Evolutionary conservation across 1,284 basidiomycete species (phyloP), one percentile per base, ranked within the genome.

Genomic region (Schizopora paradoxa): DNA sequence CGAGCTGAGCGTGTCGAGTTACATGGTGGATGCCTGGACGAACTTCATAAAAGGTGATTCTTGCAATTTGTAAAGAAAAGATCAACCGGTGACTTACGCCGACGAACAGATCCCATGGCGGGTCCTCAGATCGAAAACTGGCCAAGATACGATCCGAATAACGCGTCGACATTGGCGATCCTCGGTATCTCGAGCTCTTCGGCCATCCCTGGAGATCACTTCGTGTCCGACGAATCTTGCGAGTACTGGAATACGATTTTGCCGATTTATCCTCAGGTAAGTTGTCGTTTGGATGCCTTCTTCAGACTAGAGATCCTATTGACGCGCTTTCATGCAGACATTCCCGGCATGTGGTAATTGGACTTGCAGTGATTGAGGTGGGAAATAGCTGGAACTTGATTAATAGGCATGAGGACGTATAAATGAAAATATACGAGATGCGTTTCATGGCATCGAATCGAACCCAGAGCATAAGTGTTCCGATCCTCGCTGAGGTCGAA

Each of bases 11-110:
- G 59, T 70, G 6, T 70, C 68, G 8, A 61, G 68, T 51, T 54
- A 67, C 43, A 69, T 70, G 67, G 66, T 70, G 10, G 64, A 62
- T 14, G 69, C 67, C 4, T 72, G 69, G 69, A 67, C 67, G 7
- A 70, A 70, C 52, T 72, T 72, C 50, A 61, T 72, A 51, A 70
- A 70, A 59, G 62, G 69, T 69, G 41, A 62, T 60, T 14, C 23
- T 8, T 36, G 3, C 31, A 7, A 5, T 27, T 29, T 23, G 26
- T 6, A 14, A 32, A 16, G n/a, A 3, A 31, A 19, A 25, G 10
- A 4, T 40, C 18, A 28, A 29, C 48, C 27, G 18, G 29, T 25
- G 14, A 28, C 22, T 23, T 25, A 29, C 6, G 6, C 25, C 19
- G 13, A 11, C 34, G 2, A 11, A 4, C 42, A 62, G 60, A 62